Evolutionary conservation across 345 rosid species (phyloP).

Genomic region (Corchorus olitorius): DNA sequence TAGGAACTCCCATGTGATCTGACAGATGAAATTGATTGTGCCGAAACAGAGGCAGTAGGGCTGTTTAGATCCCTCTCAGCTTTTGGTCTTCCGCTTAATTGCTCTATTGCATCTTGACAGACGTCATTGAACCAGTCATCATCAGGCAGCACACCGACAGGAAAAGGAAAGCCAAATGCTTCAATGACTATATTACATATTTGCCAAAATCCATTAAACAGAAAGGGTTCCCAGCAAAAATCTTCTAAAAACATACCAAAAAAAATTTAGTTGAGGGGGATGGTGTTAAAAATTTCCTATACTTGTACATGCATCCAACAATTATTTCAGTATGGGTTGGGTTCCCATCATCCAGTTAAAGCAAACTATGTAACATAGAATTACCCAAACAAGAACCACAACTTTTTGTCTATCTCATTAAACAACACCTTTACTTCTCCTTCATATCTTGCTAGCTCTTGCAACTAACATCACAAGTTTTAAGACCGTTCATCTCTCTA

Average conservation of each 20-base stretch:
- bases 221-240: background rate
- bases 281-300: background rate
- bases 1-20: slow-evolving; percentile 88
- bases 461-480: background rate
- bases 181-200: background rate
- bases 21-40: slow-evolving; percentile 91
- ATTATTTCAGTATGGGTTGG: background rate
- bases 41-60: slow-evolving; percentile 97
- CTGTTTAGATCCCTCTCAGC: slow-evolving; percentile 76
- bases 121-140: slow-evolving; percentile 90
- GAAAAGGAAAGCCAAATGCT: slow-evolving; percentile 14
- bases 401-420: background rate
- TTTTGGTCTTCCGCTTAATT: slow-evolving; percentile 81
- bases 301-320: background rate
- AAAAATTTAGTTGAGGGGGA: background rate
- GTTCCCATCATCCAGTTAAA: background rate
- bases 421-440: background rate
- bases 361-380: background rate
- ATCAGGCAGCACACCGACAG: slow-evolving; percentile 75
- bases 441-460: background rate
- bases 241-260: background rate
- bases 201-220: background rate
- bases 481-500: background rate
- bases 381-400: background rate
- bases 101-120: slow-evolving; percentile 81